Base-by-base conservation (phyloP, 2,329 filamentous ascomycete genomes). In the Pseudocercospora crystallina region DNA sequence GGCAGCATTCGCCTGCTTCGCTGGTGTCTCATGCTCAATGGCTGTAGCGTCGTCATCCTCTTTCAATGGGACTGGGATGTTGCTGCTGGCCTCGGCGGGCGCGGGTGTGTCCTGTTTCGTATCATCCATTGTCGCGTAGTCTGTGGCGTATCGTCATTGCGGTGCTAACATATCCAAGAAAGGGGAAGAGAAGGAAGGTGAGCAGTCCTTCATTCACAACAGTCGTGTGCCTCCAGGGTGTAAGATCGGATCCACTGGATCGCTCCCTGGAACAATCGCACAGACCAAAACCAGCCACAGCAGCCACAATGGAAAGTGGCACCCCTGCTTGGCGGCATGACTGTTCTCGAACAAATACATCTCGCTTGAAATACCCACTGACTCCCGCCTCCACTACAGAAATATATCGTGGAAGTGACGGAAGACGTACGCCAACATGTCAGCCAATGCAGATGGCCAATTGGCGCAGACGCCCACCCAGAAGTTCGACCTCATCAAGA, bases 401-500 rank as follows among this genome's bases (percentile, higher is more conserved):
- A 26, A 26, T 7, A 26, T 7, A 7, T 8, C 33, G 8, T 4
- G 33, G 14, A n/a, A 4, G 3, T 35, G 33, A 35, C 33, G 12
- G 33, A n/a, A n/a, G 8, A 5, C 33, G 9, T 35, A 35, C 33
- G 12, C 3, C 33, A n/a, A n/a, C 5, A 35, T 20, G 37, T 8
- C 37, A 20, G 37, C 43, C 8, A 31, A 30, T 8, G 33, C 43
- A 30, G 43, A 36, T 32, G 43, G 43, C 33, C 43, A 37, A 30
- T 30, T 36, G 43, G 43, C 43, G 11, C 49, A 50, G 36, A 66
- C 60, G 12, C 55, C 66, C 17, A 73, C 80, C 54, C 82, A 89
- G 71, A 85, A 85, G 69, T 77, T 92, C 62, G 79, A 79, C 48
- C 80, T 95, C 65, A 95, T 95, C 74, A 82, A 80, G 56, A 83